Base-by-base conservation (phyloP, 2,329 filamentous ascomycete species). In the Pseudohalonectria lignicola region DNA sequence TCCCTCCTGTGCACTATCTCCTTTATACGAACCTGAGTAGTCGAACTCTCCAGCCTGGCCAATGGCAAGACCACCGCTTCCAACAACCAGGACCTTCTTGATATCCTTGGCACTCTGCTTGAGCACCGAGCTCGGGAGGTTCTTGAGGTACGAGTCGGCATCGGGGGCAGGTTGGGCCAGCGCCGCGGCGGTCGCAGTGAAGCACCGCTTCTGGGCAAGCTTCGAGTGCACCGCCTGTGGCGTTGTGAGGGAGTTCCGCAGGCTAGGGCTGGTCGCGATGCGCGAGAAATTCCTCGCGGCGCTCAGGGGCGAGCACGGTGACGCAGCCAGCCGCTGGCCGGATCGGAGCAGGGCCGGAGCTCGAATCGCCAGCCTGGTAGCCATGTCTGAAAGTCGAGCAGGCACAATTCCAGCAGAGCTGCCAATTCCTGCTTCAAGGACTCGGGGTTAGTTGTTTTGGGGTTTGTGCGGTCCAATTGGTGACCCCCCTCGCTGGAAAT, bases 11-110 rank as follows among this genome's bases (percentile, higher is more conserved):
- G n/a, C n/a, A n/a, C n/a, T n/a, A n/a, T n/a, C 23, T 26, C 8
- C 8, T 26, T 26, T 26, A 26, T 26, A 26, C 79, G 49, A 71
- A 94, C 87, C 90, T 61, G 92, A 96, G 64, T 96, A 96, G 66
- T 96, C 90, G 54, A 96, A 96, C 68, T 96, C 90, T 67, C 90
- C 90, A 47, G 90, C 90, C 66, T 96, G 90, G 46, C 90, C 90
- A 75, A 96, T 96, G 59, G 86, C 86, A 50, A 96, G 74, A 62
- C 90, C 90, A 67, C 90, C 90, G 65, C 82, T 88, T 42, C 90
- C 90, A 67, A 96, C 94, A 50, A 96, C 88, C 45, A 96, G 69
- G 37, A 96, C 90, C 69, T 96, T 96, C 70, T 94, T 94, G 47
- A 96, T 87, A 57, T 94, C 77, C 36, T 95, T 82, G 39, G 84